Evolutionary conservation across 2,329 filamentous ascomycete species (phyloP).

Genomic region (Xylariaceae sp.): DNA sequence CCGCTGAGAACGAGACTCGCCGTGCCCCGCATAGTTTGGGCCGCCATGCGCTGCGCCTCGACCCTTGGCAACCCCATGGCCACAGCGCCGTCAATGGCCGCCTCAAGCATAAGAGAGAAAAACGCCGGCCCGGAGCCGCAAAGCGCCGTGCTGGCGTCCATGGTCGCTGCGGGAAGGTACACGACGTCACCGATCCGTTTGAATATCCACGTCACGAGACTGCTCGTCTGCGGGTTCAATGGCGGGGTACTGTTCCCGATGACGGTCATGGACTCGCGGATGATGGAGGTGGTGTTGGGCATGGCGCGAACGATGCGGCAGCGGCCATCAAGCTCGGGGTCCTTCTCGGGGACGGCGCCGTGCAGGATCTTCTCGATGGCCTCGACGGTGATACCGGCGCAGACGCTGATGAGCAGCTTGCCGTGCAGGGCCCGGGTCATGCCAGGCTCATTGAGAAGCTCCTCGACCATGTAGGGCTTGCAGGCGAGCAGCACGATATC

Average conservation of each 20-base stretch:
- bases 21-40: conserved; percentile 72
- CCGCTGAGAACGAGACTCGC: conserved; percentile 65
- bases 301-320: conserved; percentile 73
- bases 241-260: conserved; percentile 61
- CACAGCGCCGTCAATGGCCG: conserved; percentile 70
- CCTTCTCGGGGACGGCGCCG: conserved; percentile 44
- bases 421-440: conserved; percentile 70
- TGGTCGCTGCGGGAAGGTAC: conserved; percentile 59
- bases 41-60: conserved; percentile 72
- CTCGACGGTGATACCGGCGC: conserved; percentile 68
- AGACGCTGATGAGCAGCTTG: conserved; percentile 78
- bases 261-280: conserved; percentile 79
- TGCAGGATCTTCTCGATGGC: conserved; percentile 66
- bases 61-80: conserved; percentile 71
- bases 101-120: conserved; percentile 71
- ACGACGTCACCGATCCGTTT: conserved; percentile 67
- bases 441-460: conserved; percentile 62
- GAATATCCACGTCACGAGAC: conserved; percentile 73
- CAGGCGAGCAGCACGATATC: conserved; percentile 75
- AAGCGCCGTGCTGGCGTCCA: conserved; percentile 71
- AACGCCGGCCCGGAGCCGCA: conserved; percentile 74
- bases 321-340: conserved; percentile 40
- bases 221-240: conserved; percentile 47
- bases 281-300: conserved; percentile 77
- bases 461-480: conserved; percentile 71